These are phyloP conservation scores for Syncephalis fuscata DNA, from an alignment of 371 early-diverging fungal genomes.

Conservation along the genomic window DNA sequence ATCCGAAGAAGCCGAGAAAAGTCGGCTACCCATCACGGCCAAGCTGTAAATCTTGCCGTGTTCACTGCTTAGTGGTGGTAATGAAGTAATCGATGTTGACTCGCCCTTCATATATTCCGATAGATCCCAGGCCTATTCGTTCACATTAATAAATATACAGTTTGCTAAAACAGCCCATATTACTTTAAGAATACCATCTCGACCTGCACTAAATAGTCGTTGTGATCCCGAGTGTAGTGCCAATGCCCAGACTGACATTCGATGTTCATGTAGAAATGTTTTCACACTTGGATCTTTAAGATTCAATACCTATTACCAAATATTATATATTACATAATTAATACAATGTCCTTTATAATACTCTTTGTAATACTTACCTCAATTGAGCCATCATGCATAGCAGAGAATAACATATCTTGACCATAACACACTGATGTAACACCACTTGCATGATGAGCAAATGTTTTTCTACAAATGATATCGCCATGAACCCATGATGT, in stretches of 20 bases:
- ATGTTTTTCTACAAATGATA: conserved; percentile 33
- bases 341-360: too few relatives aligned
- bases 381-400: conserved; percentile 39
- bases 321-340: too few relatives aligned
- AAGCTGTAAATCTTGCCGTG: conserved; percentile 36
- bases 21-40: conserved; percentile 15
- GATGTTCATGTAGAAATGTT: conserved; percentile 23
- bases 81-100: conserved; percentile 4
- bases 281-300: conserved; percentile 20
- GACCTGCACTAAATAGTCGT: conserved; percentile 33
- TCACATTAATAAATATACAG: not conserved
- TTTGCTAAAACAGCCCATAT: not conserved
- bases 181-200: conserved; percentile 42
- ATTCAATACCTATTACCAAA: conserved; percentile 17
- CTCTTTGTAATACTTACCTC: conserved; percentile 6
- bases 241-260: conserved; percentile 46
- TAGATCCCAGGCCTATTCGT: conserved; percentile 16
- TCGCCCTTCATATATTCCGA: conserved; percentile 5
- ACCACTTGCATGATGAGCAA: conserved; percentile 29
- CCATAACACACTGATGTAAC: conserved; percentile 36
- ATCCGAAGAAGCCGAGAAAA: conserved; percentile 43
- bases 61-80: conserved; percentile 19
- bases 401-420: conserved; percentile 26
- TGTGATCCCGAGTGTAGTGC: conserved; percentile 21
- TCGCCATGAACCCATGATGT: conserved; percentile 19